Evolutionary conservation across 2,329 filamentous ascomycete genomes (phyloP).

Genomic region (Plenodomus tracheiphilus): DNA sequence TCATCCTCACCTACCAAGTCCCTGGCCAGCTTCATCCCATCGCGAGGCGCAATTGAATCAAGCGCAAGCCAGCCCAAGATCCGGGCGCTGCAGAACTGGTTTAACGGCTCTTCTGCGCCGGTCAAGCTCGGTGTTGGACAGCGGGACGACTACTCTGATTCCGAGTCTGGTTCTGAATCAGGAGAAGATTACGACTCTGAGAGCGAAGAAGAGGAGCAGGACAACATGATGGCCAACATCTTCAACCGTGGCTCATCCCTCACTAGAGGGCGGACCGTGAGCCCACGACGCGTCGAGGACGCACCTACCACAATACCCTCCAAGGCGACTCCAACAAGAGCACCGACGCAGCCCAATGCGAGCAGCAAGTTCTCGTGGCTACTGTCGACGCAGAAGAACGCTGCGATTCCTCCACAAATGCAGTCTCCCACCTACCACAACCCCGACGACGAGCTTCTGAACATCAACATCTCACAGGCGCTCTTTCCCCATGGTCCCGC

Average conservation of each 20-base stretch:
- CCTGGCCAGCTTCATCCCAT: conserved; percentile 45
- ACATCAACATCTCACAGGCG: conserved; percentile 57
- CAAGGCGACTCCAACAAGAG: conserved; percentile 20
- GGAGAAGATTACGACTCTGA: conserved; percentile 24
- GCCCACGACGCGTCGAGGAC: conserved; percentile 19
- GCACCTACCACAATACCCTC: conserved; percentile 12
- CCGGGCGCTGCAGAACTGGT: conserved; percentile 53
- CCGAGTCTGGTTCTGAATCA: conserved; percentile 30
- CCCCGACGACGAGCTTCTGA: conserved; percentile 54
- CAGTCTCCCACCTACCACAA: conserved; percentile 42
- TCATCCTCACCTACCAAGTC: conserved; percentile 45
- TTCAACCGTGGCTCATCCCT: conserved; percentile 38
- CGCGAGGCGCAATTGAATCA: conserved; percentile 34
- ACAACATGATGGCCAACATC: conserved; percentile 38
- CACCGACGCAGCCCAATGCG: conserved; percentile 28
- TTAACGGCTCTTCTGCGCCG: conserved; percentile 57
- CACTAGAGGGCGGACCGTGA: conserved; percentile 27
- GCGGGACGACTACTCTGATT: conserved; percentile 33
- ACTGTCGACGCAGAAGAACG: conserved; percentile 41
- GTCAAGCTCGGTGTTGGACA: conserved; percentile 49
- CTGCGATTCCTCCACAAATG: conserved; percentile 25
- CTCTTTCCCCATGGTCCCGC: conserved; percentile 58
- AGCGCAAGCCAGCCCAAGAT: conserved; percentile 39
- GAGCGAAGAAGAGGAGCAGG: conserved; percentile 25
- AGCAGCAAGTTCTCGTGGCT: conserved; percentile 43